phyloP scores from a whole-genome alignment of 441 rosid genomes.

The Mallotus repandus region DNA sequence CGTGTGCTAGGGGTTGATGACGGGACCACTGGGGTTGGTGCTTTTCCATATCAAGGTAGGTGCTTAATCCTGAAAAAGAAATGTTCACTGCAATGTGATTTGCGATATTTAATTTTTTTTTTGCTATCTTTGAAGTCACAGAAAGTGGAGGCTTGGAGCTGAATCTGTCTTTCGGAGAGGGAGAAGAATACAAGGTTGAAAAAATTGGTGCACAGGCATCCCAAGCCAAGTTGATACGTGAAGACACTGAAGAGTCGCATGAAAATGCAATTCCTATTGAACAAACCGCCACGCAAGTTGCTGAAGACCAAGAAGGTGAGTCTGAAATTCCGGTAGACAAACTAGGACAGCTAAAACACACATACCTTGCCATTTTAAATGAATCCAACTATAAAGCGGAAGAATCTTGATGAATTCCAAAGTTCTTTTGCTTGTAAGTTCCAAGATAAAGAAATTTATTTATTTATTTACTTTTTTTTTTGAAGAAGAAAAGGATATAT shows the following conservation, averaged over 20 bases:
- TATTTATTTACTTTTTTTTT: neutral
- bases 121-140: conserved; percentile 9
- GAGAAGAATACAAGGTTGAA: conserved; percentile 16
- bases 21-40: neutral
- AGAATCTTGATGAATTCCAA: conserved; percentile 5
- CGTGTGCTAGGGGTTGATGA: conserved; percentile 10
- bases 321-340: conserved; percentile 7
- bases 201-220: conserved; percentile 9
- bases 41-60: conserved; percentile 21
- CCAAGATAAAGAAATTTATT: conserved; percentile 3
- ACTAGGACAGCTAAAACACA: neutral
- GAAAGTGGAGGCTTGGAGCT: conserved; percentile 22
- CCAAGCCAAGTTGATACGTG: neutral
- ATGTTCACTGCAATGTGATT: neutral
- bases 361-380: neutral
- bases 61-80: neutral
- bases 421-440: conserved; percentile 11
- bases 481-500: neutral
- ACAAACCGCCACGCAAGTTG: conserved; percentile 4
- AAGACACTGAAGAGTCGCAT: conserved; percentile 3
- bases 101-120: neutral
- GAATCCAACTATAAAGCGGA: neutral
- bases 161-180: conserved; percentile 19
- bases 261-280: conserved; percentile 11
- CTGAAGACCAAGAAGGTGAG: conserved; percentile 9